Conservation (phyloP, 2,329 filamentous ascomycete genomes). For the Thielaviopsis ethacetica region DNA sequence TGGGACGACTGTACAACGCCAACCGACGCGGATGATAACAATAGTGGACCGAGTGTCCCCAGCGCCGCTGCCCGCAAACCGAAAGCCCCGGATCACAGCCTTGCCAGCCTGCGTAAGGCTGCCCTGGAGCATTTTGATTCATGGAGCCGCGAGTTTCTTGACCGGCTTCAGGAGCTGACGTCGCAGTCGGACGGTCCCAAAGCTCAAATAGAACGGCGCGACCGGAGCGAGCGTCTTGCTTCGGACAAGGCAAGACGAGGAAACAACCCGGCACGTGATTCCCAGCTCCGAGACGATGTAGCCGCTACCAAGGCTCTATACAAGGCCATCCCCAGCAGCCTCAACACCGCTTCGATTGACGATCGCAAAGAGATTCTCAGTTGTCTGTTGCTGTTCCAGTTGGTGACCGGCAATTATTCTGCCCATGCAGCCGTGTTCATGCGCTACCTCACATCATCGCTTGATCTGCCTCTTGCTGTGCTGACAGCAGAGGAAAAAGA, state of each 20-base stretch:
- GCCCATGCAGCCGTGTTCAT: constrained; percentile 56
- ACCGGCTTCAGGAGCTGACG: constrained; percentile 7
- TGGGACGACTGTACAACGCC: constrained; percentile 10
- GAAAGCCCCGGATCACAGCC: constrained; percentile 8
- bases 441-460: constrained; percentile 49
- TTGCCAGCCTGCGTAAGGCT: constrained; percentile 8
- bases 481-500: constrained; percentile 56
- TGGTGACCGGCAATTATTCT: constrained; percentile 59
- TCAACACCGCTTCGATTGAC: constrained; percentile 37
- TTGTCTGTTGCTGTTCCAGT: constrained; percentile 50
- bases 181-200: constrained; percentile 20
- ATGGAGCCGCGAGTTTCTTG: constrained; percentile 9
- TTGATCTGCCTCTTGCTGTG: constrained; percentile 44
- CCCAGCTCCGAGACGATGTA: constrained; percentile 21
- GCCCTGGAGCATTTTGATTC: constrained; percentile 8
- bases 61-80: constrained; percentile 8
- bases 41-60: neutral
- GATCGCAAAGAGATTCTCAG: constrained; percentile 50
- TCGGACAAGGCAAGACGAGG: constrained; percentile 1
- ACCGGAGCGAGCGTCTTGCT: constrained; percentile 25
- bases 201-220: constrained; percentile 29
- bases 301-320: constrained; percentile 34
- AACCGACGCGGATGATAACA: constrained; percentile 10
- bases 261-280: constrained; percentile 21
- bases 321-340: constrained; percentile 34